Percentiles rank a stretch among this genome's conserved stretches.
Conservation (phyloP, 78 protist species). For the Carpediemonas membranifera region DNA sequence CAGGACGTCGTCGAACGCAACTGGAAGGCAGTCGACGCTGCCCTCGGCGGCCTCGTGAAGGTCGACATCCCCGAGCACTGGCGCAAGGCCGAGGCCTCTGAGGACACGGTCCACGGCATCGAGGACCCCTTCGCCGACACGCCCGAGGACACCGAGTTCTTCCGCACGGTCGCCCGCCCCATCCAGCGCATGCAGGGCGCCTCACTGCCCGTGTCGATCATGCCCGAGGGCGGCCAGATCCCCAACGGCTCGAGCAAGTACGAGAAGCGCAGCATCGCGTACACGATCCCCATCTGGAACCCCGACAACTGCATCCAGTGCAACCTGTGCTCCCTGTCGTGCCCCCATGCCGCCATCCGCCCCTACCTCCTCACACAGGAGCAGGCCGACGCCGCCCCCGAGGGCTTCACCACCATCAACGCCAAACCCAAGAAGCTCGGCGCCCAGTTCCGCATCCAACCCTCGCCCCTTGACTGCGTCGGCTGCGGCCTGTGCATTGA, state of each 20-base stretch:
- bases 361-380: constrained; percentile 21
- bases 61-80: background rate
- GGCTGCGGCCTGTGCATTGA: constrained; percentile 50
- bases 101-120: too few relatives aligned
- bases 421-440: constrained; percentile 13
- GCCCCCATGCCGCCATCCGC: constrained; percentile 62
- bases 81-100: background rate
- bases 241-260: constrained; percentile 34
- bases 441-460: constrained; percentile 36
- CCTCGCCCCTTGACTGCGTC: constrained; percentile 49
- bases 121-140: too few relatives aligned
- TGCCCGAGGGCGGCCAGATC: constrained; percentile 31
- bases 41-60: constrained; percentile 11
- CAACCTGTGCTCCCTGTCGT: constrained; percentile 45
- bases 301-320: constrained; percentile 52
- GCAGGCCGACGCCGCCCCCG: constrained; percentile 22
- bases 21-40: constrained; percentile 33
- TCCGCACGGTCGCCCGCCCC: background rate
- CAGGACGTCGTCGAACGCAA: constrained; percentile 41
- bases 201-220: constrained; percentile 27
- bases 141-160: too few relatives aligned
- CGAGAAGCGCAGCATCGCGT: constrained; percentile 42
- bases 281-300: constrained; percentile 33
- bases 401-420: background rate
- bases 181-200: constrained; percentile 11